These are phyloP conservation scores for Sanghuangporus sanghuang DNA, from an alignment of 1,284 basidiomycete genomes.

Conservation along the genomic window DNA sequence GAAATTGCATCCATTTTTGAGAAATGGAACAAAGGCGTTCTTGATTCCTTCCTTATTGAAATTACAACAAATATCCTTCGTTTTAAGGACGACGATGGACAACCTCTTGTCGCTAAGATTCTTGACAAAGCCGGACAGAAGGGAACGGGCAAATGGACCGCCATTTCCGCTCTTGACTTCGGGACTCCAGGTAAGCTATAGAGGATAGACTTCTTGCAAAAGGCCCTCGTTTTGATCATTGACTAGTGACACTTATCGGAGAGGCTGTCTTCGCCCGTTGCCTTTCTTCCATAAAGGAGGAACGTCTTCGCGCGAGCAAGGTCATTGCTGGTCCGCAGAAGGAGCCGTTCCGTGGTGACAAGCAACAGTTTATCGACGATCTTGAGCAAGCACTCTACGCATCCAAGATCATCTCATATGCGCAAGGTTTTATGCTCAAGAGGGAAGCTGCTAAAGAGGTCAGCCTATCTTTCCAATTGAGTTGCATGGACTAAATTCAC, in stretches of 20 bases:
- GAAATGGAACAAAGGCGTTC: constrained; percentile 97
- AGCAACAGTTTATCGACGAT: constrained; percentile 98
- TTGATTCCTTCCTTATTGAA: constrained; percentile 99
- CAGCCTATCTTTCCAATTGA: neutral
- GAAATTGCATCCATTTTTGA: constrained; percentile 90
- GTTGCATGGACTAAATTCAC: constrained; percentile 14
- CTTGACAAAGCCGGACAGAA: constrained; percentile 97
- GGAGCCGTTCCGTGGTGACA: constrained; percentile 95
- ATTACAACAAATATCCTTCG: constrained; percentile 95
- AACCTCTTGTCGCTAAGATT: constrained; percentile 89
- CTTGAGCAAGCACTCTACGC: constrained; percentile 99
- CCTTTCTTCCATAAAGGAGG: constrained; percentile 96
- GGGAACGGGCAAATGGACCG: constrained; percentile 99
- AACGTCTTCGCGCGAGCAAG: constrained; percentile 93
- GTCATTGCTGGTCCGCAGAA: constrained; percentile 84
- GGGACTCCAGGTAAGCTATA: constrained; percentile 70
- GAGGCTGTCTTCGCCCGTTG: constrained; percentile 99
- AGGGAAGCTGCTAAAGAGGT: constrained; percentile 96
- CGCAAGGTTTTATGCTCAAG: constrained; percentile 99
- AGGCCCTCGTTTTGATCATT: neutral
- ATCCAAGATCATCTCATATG: constrained; percentile 99
- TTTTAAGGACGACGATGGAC: constrained; percentile 95
- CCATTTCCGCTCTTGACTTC: constrained; percentile 95
- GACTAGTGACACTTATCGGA: constrained; percentile 91
- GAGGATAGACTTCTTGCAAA: constrained; percentile 4